Percentiles rank a stretch among this genome's conserved stretches.
phyloP scores from a whole-genome alignment of 345 rosid genomes.

The Citrus reticulata region DNA sequence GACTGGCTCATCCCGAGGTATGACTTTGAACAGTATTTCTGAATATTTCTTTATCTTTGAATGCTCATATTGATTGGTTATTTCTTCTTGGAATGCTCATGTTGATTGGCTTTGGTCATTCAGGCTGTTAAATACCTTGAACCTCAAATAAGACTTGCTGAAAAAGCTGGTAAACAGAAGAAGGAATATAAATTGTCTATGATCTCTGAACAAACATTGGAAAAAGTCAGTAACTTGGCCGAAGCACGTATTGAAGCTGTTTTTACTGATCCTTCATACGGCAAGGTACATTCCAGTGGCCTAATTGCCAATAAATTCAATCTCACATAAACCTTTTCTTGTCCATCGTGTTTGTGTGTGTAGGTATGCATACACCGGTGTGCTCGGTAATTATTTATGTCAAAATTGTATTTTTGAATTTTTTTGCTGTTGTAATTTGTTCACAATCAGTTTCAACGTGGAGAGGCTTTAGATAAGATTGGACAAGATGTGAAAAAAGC shows the following conservation, averaged over 20 bases:
- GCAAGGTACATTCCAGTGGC: constrained; percentile 58
- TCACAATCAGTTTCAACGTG: constrained; percentile 80
- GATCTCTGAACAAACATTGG: constrained; percentile 61
- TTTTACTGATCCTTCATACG: constrained; percentile 77
- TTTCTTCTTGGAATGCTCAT: not conserved
- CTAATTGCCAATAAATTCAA: constrained; percentile 11
- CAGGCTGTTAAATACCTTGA: constrained; percentile 90
- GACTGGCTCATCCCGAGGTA: constrained; percentile 95
- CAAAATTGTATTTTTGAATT: not conserved
- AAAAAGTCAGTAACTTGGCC: constrained; percentile 65
- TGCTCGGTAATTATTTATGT: not conserved
- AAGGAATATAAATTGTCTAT: constrained; percentile 87
- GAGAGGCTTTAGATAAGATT: constrained; percentile 88
- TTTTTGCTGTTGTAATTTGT: constrained; percentile 2
- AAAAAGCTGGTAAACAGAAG: constrained; percentile 86
- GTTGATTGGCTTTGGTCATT: constrained; percentile 22
- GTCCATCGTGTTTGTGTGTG: not conserved
- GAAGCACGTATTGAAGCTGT: constrained; percentile 70
- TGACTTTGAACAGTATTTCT: not conserved
- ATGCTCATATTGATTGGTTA: not conserved
- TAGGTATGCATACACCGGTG: not conserved
- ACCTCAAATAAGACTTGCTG: constrained; percentile 86
- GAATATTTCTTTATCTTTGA: not conserved
- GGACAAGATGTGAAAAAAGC: constrained; percentile 56
- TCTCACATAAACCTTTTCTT: not conserved